Conservation (phyloP, 202 grass and related monocot species). For the Musa balbisiana region DNA sequence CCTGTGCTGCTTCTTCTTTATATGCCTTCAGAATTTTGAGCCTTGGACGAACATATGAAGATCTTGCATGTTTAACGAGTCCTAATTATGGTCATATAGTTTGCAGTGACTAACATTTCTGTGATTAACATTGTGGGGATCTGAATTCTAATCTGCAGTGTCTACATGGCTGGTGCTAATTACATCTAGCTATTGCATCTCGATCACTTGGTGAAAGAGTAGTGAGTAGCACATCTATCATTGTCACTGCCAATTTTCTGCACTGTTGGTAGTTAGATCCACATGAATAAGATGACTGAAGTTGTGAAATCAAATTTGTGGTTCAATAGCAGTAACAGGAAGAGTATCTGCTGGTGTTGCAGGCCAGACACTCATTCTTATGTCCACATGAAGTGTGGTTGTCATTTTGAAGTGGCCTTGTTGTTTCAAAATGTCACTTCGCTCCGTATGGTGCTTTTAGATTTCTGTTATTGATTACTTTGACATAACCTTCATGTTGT, state of each 20-base stretch:
- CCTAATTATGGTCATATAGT: background rate
- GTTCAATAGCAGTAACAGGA: background rate
- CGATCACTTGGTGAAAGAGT: background rate
- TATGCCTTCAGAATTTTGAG: too few relatives aligned
- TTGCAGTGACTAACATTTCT: background rate
- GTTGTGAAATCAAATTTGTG: background rate
- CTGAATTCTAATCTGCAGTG: background rate
- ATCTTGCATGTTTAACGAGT: background rate
- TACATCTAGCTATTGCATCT: background rate
- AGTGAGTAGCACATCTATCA: background rate
- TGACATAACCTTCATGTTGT: background rate
- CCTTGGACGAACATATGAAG: too few relatives aligned
- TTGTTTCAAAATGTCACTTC: background rate
- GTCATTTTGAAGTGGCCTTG: background rate
- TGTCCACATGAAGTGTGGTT: background rate
- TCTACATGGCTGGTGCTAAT: too few relatives aligned
- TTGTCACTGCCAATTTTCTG: background rate
- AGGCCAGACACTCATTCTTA: background rate
- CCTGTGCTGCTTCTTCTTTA: too few relatives aligned
- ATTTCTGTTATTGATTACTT: background rate
- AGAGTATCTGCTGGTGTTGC: background rate
- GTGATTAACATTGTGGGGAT: background rate
- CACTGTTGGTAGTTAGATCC: constrained; percentile 6
- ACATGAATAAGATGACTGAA: background rate
- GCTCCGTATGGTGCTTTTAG: background rate